Percentiles rank a stretch among this genome's conserved stretches.
Conservation (phyloP, 1,284 basidiomycete species). For the Amylostereum areolatum region DNA sequence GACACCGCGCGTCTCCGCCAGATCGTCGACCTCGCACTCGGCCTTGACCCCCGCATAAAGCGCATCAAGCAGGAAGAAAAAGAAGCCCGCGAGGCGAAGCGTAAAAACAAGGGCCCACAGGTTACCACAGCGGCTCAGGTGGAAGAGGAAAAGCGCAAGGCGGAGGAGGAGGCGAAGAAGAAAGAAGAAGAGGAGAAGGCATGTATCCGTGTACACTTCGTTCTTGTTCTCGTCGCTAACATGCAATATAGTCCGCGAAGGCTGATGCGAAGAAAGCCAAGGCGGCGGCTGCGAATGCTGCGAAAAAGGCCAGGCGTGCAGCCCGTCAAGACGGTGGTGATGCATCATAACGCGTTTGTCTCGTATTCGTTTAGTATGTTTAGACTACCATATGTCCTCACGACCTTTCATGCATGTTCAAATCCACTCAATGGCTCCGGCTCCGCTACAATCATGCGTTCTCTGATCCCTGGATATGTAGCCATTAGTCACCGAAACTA, state of each 20-base stretch:
- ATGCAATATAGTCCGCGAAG: conserved; percentile 43
- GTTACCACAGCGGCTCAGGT: conserved; percentile 54
- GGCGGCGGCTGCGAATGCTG: conserved; percentile 81
- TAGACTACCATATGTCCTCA: too few species aligned
- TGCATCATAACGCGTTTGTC: background rate
- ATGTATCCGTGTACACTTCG: conserved; percentile 7
- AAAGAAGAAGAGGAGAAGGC: conserved; percentile 68
- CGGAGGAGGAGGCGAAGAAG: conserved; percentile 64
- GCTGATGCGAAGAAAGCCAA: conserved; percentile 83
- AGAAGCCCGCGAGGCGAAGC: conserved; percentile 91
- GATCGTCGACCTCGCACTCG: conserved; percentile 85
- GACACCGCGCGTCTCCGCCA: conserved; percentile 88
- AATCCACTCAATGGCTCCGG: too few species aligned
- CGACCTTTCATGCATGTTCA: too few species aligned
- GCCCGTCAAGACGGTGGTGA: conserved; percentile 28
- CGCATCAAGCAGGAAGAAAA: conserved; percentile 97
- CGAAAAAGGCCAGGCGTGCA: conserved; percentile 89
- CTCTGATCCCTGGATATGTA: too few species aligned
- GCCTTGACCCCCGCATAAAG: conserved; percentile 93
- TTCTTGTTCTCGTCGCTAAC: conserved; percentile 4
- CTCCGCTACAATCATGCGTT: too few species aligned
- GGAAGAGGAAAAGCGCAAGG: conserved; percentile 70
- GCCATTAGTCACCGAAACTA: too few species aligned
- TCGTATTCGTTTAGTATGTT: background rate
- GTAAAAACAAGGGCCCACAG: conserved; percentile 49